Conservation (phyloP, 2,329 filamentous ascomycete species). For the Pyrenochaeta sp. region DNA sequence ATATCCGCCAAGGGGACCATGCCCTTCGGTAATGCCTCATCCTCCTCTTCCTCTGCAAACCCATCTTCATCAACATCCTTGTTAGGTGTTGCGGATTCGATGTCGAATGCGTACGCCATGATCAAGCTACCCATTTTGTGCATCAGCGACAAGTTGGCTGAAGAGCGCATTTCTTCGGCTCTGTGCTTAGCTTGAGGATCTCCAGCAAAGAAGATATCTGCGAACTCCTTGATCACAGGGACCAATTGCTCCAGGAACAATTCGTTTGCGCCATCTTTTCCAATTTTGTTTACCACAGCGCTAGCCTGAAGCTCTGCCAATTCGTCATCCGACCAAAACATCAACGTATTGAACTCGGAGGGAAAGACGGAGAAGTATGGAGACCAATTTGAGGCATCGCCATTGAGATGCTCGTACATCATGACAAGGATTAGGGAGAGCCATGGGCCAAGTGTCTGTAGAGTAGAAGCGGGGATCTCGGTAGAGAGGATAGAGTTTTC, state of each 20-base stretch:
- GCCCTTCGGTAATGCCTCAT: conserved; percentile 69
- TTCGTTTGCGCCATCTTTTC: conserved; percentile 73
- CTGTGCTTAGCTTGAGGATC: conserved; percentile 40
- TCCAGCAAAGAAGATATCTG: conserved; percentile 50
- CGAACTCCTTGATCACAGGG: conserved; percentile 59
- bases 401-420: conserved; percentile 75
- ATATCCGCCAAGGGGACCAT: conserved; percentile 94
- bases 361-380: conserved; percentile 82
- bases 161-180: conserved; percentile 53
- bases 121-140: conserved; percentile 88
- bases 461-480: conserved; percentile 54
- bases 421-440: conserved; percentile 76
- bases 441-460: conserved; percentile 56
- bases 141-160: conserved; percentile 65
- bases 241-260: conserved; percentile 69
- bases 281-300: conserved; percentile 78
- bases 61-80: conserved; percentile 67
- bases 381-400: conserved; percentile 73
- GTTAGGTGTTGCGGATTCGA: conserved; percentile 59
- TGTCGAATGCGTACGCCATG: conserved; percentile 92
- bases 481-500: conserved; percentile 74
- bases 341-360: conserved; percentile 77
- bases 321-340: conserved; percentile 84
- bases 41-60: conserved; percentile 56
- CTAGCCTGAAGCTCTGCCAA: conserved; percentile 78